Evolutionary conservation across 495 filamentous ascomycete genomes (phyloP).

Genomic region (Neurospora sp.): DNA sequence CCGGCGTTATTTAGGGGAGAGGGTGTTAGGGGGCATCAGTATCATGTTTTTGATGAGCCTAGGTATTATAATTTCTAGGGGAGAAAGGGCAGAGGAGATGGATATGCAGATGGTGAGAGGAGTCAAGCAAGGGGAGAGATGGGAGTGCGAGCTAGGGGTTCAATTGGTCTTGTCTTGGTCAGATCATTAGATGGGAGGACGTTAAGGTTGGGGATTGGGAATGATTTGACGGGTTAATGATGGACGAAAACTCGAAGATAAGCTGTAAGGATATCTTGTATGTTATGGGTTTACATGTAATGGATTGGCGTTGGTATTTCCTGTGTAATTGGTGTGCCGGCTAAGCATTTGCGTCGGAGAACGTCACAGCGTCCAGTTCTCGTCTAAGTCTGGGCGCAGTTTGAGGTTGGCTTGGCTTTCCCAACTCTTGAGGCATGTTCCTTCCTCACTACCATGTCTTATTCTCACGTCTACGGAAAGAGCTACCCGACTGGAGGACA

Average conservation of each 20-base stretch:
- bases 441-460: too few species aligned
- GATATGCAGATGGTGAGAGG: background rate
- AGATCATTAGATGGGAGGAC: background rate
- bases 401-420: too few species aligned
- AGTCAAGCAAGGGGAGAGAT: too few species aligned
- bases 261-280: background rate
- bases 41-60: constrained; percentile 95
- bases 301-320: background rate
- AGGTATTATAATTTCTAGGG: constrained; percentile 47
- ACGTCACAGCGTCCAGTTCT: too few species aligned
- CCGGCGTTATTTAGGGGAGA: constrained; percentile 78
- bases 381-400: too few species aligned
- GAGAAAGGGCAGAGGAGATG: background rate
- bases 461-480: too few species aligned
- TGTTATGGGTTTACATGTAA: background rate
- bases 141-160: too few species aligned
- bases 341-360: too few species aligned
- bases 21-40: constrained; percentile 80
- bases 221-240: background rate
- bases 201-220: background rate
- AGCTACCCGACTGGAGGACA: too few species aligned
- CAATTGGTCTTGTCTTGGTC: background rate
- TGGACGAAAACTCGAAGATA: background rate
- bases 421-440: too few species aligned
- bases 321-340: background rate